Base-by-base conservation (phyloP, 2,329 filamentous ascomycete species). In the Pestalotiopsis sp. region DNA sequence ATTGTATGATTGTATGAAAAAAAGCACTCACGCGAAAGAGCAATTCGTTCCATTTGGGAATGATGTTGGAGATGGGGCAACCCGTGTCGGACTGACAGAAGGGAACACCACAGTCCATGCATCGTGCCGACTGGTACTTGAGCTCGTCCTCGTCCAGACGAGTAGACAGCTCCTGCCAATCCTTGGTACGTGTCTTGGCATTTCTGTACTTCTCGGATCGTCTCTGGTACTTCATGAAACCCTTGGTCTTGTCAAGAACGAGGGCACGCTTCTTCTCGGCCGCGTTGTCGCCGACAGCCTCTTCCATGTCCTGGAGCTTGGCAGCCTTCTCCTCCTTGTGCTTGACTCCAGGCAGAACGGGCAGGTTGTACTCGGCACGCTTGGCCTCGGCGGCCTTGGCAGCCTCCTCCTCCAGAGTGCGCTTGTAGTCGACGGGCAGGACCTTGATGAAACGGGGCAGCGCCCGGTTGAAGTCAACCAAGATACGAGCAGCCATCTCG, bases 21-120 rank as follows among this genome's bases (percentile, higher is more conserved):
- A 52, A 52, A 7, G 5, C 4, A 31, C 45, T 52, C n/a, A 52
- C 45, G 3, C 31, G 84, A 77, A 90, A 90, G 0, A 97, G 89
- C 9, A 97, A 72, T 70, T 97, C 94, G 68, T 97, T 97, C 94
- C 94, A 97, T 75, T 98, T 98, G 68, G 95, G 95, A 76, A 98
- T 98, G 78, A 98, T 97, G 84, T 98, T 98, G 74, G 91, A 94
- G 80, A 98, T 98, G 1, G 95, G 95, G 79, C 95, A 98, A 63
- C 95, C 95, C 72, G 93, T 94, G 75, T 98, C 95, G 23, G 94
- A 97, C 81, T 98, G 95, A 76, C 95, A 98, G 88, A 98, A 98
- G 1, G 95, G 95, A 70, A 98, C 95, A 89, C 95, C 95, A 71
- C 95, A 98, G 84, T 98, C 95, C 95, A 98, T 98, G 86, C 95